Conservation (phyloP, 345 rosid species). For the Arabidopsis thaliana region DNA sequence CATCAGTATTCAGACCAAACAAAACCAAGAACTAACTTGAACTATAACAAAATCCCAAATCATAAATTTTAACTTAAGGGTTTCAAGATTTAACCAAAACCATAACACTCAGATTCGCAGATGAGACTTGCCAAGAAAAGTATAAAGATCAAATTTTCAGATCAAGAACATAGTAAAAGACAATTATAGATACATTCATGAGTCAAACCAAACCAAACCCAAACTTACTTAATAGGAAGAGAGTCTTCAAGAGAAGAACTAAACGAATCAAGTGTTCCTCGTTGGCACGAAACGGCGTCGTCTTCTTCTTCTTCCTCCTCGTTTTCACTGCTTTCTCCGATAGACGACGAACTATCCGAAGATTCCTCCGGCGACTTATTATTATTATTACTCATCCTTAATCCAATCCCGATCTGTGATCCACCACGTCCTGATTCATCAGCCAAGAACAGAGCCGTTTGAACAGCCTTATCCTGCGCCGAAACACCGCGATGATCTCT, state of each 20-base stretch:
- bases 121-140: not conserved
- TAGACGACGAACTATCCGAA: conserved; percentile 65
- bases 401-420: conserved; percentile 33
- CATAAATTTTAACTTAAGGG: not conserved
- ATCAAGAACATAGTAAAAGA: conserved; percentile 22
- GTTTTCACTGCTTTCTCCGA: conserved; percentile 62
- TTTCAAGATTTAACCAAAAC: conserved; percentile 13
- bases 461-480: conserved; percentile 45
- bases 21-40: not conserved
- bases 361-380: conserved; percentile 42
- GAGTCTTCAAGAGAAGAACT: conserved; percentile 64
- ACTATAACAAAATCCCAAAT: not conserved
- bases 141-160: not conserved
- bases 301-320: conserved; percentile 48
- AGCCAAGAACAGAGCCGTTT: conserved; percentile 42
- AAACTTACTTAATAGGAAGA: conserved; percentile 67
- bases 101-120: not conserved
- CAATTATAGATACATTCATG: not conserved
- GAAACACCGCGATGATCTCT: conserved; percentile 45
- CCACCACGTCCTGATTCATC: conserved; percentile 40
- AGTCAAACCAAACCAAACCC: not conserved
- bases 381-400: not conserved
- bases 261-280: conserved; percentile 44
- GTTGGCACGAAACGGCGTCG: conserved; percentile 43
- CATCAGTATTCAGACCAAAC: conserved; percentile 33